Base-by-base conservation (phyloP, 257 asterid genomes). In the Scutellaria minor region DNA sequence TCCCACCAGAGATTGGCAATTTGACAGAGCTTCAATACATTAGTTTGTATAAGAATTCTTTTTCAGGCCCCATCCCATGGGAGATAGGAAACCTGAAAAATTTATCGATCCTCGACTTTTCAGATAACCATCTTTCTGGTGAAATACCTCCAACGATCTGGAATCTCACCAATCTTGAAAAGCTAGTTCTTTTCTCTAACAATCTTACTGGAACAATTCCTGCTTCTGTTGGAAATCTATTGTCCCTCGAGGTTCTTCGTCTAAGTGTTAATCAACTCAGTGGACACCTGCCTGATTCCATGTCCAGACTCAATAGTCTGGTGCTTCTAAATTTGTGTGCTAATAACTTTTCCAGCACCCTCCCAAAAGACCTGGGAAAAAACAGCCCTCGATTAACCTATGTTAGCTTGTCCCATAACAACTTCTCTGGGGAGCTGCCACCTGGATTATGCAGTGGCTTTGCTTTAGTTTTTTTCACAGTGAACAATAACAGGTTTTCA, bases 1-100 rank as follows among this genome's bases (percentile, higher is more conserved):
- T 91, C 73, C 97, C 98, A 12, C 41, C 81, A 7, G 89, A 89
- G 80, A 86, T 91, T 45, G 96, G 90, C 3, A 79, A 66, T 13
- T 74, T 93, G 82, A 85, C 57, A 18, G 83, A 75, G 75, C 70
- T 93, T 54, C 79, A 55, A 22, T 72, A 80, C 80, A 64, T 93
- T 8, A 84, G 85, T 70, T 75, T 93, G 11, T 68, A 12, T 44
- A 72, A 77, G 3, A 89, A 91, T 72, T 46, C 82, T 20, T 86
- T 91, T 63, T 82, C 93, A 2, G 96, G 93, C 37, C 13, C 83
- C 51, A 88, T 92, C 70, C 93, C 96, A 12, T 66, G 53, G 35
- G 83, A 82, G 73, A 85, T 89, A 35, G 92, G 92, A 40, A 83
- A 86, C 78, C 71, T 88, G 46, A 53, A 6, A 57, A 70, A 79